Evolutionary conservation across 2,329 filamentous ascomycete genomes (phyloP), one percentile per base, ranked within the genome.

Genomic region (Elsinoe batatas): DNA sequence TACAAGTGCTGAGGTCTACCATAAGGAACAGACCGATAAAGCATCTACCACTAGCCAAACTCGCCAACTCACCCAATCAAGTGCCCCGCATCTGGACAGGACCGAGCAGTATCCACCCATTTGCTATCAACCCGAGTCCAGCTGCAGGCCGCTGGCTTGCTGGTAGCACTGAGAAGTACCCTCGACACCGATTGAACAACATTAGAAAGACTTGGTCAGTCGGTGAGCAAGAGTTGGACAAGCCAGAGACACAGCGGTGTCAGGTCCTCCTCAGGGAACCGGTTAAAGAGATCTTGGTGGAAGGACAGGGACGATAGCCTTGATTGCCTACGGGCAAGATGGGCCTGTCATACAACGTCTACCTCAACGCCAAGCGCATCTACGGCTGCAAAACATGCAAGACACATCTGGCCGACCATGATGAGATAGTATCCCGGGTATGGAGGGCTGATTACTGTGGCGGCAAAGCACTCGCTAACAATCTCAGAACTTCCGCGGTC

Each of bases 351-450:
- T 61, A 61, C 51, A 61, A 62, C 40, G 55, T 62, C 57, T 62
- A 62, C 44, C 57, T 62, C 47, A 62, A 61, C 53, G 58, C 55
- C 46, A 54, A 60, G 53, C 56, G 58, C 7, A 60, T 62, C 57
- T 62, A 62, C 36, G 61, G 61, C 22, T 62, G 61, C 81, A 91
- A 91, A 76, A 81, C 80, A 65, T 98, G 93, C 83, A 96, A 96
- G 72, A 88, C 93, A 6, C 93, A 98, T 68, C 82, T 98, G 15
- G 86, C 91, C 32, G 93, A 95, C 69, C 89, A 95, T 64, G 90
- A 97, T 64, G 90, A 96, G 67, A 96, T 98, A 62, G 90, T 97
- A 61, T 95, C 89, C 67, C 79, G 90, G 65, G 91, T 97, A 75
- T 66, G 85, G 64, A 42, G 22, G 12, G 12, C 26, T 15, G 26